These are phyloP conservation scores for Bryoerythrophyllum caledonicum DNA, from an alignment of 225 moss, liverwort and hornwort genomes.

Conservation along the genomic window DNA sequence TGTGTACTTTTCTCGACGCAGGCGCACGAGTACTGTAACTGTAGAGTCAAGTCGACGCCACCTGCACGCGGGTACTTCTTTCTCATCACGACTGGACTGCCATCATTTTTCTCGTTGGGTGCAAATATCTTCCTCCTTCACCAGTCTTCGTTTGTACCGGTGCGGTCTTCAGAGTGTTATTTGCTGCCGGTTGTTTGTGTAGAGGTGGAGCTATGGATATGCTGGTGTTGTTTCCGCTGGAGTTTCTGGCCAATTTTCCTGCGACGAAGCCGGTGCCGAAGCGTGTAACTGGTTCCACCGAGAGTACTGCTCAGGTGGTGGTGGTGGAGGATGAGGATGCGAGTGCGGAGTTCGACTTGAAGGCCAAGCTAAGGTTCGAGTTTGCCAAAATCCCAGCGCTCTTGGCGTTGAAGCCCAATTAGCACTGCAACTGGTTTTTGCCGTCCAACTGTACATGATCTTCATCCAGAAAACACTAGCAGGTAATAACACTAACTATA, in stretches of 20 bases:
- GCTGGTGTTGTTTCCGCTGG: conserved; percentile 45
- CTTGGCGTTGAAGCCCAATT: conserved; percentile 31
- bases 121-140: background rate
- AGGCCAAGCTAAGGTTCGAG: conserved; percentile 24
- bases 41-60: background rate
- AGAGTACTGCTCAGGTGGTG: background rate
- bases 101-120: background rate
- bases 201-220: conserved; percentile 31
- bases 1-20: background rate
- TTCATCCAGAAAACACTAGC: no score
- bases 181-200: no score
- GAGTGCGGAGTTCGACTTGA: conserved; percentile 13
- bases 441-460: background rate
- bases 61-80: background rate
- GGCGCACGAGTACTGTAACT: background rate
- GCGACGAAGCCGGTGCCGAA: conserved; percentile 14
- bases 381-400: conserved; percentile 32
- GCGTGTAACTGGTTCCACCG: background rate
- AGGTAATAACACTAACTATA: background rate
- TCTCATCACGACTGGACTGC: background rate
- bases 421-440: background rate
- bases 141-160: background rate
- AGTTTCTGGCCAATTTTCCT: conserved; percentile 42
- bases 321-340: background rate
- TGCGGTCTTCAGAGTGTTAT: background rate